phyloP scores from a whole-genome alignment of 2,329 filamentous ascomycete species.

The Aspergillus niger region DNA sequence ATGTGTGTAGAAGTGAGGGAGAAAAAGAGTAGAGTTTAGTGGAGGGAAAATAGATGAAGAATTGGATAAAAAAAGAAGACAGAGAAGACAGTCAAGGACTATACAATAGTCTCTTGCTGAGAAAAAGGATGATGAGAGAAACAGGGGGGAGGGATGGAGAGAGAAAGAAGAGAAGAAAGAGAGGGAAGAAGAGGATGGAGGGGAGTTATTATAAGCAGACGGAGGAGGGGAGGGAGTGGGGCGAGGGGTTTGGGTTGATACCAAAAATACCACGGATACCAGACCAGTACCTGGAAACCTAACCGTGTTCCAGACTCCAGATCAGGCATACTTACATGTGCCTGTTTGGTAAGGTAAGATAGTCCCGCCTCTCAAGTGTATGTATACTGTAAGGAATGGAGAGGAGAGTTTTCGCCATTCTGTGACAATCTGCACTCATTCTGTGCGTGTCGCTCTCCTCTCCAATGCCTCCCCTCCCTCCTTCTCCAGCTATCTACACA shows the following conservation, averaged over 20 bases:
- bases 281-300: not conserved
- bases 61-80: slow-evolving; percentile 4
- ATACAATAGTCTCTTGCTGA: slow-evolving; percentile 27
- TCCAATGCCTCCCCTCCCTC: not conserved
- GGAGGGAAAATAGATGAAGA: slow-evolving; percentile 6
- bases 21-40: slow-evolving; percentile 13
- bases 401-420: no score
- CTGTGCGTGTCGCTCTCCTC: not conserved
- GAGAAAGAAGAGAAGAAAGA: slow-evolving; percentile 18
- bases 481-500: not conserved
- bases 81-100: slow-evolving; percentile 19
- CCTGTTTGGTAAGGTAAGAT: slow-evolving; percentile 2
- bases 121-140: slow-evolving; percentile 20
- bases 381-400: no score
- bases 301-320: not conserved
- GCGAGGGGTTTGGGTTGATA: slow-evolving; percentile 5
- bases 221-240: not conserved
- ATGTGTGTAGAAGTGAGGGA: slow-evolving; percentile 20
- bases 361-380: not conserved
- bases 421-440: no score
- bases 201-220: slow-evolving; percentile 9
- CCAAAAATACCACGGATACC: not conserved
- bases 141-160: slow-evolving; percentile 29
- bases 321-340: not conserved
- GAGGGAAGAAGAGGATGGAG: slow-evolving; percentile 2